phyloP scores from a whole-genome alignment of 805 yeast species.

The Ascoidea asiatica region DNA sequence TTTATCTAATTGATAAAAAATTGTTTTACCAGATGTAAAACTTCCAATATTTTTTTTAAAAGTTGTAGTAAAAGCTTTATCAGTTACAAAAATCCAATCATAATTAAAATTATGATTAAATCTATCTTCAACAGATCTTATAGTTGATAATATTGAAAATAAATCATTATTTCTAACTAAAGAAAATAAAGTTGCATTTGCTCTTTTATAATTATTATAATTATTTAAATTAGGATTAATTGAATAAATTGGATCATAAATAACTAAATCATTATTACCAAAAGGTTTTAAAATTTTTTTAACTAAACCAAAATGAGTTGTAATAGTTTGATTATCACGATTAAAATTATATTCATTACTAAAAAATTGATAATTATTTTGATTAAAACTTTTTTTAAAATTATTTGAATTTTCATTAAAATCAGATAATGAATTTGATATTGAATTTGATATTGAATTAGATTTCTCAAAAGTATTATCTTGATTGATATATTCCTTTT shows the following conservation, averaged over 20 bases:
- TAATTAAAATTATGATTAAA: constrained; percentile 67
- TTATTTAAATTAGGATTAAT: no score
- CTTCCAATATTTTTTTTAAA: constrained; percentile 42
- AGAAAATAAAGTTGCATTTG: constrained; percentile 31
- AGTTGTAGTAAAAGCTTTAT: constrained; percentile 58
- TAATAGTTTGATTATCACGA: neutral
- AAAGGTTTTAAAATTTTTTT: no score
- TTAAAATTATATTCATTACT: neutral
- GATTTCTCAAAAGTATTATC: no score
- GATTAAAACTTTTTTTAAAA: no score
- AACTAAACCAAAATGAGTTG: neutral
- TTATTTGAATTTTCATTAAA: no score
- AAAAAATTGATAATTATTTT: neutral
- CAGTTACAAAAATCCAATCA: constrained; percentile 90
- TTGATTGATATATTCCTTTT: no score
- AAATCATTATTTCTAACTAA: constrained; percentile 53
- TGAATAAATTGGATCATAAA: neutral
- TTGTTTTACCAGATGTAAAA: constrained; percentile 51
- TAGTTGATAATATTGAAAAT: constrained; percentile 34
- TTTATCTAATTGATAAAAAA: constrained; percentile 55
- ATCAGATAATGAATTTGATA: no score
- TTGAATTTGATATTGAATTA: no score
- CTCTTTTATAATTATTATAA: constrained; percentile 14
- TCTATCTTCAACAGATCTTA: constrained; percentile 57
- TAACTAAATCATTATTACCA: neutral